Evolutionary conservation across 2,329 filamentous ascomycete species (phyloP).

Genomic region (Sporothrix pseudoabietina): DNA sequence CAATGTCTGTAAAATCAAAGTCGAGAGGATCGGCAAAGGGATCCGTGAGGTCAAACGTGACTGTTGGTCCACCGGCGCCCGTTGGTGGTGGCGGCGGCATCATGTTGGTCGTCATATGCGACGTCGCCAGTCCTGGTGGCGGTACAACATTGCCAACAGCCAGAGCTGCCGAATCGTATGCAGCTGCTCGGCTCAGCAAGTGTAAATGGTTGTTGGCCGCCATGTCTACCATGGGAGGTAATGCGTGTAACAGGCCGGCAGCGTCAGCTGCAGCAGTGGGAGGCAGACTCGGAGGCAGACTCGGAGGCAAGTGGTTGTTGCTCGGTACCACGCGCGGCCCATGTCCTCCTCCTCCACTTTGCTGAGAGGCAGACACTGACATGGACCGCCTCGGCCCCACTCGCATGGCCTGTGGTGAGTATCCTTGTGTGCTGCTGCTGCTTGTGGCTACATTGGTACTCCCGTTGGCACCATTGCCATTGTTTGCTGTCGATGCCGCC

Average conservation of each 20-base stretch:
- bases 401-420: neutral
- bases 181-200: slow-evolving; percentile 12
- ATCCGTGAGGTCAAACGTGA: slow-evolving; percentile 18
- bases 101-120: neutral
- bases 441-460: neutral
- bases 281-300: neutral
- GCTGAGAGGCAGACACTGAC: neutral
- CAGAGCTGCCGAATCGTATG: neutral
- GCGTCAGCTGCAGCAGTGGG: neutral
- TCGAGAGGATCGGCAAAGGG: slow-evolving; percentile 24
- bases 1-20: slow-evolving; percentile 22
- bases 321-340: neutral
- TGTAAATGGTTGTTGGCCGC: slow-evolving; percentile 15
- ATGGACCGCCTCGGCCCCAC: neutral
- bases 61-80: neutral
- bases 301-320: neutral
- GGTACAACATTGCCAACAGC: neutral
- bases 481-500: neutral
- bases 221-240: neutral
- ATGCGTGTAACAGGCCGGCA: neutral
- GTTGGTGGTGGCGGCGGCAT: slow-evolving; percentile 13
- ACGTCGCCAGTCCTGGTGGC: neutral
- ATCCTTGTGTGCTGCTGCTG: neutral
- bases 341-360: neutral
- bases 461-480: neutral